Evolutionary conservation across 768 basidiomycete species (phyloP).

Genomic region (Gautieria morchelliformis): DNA sequence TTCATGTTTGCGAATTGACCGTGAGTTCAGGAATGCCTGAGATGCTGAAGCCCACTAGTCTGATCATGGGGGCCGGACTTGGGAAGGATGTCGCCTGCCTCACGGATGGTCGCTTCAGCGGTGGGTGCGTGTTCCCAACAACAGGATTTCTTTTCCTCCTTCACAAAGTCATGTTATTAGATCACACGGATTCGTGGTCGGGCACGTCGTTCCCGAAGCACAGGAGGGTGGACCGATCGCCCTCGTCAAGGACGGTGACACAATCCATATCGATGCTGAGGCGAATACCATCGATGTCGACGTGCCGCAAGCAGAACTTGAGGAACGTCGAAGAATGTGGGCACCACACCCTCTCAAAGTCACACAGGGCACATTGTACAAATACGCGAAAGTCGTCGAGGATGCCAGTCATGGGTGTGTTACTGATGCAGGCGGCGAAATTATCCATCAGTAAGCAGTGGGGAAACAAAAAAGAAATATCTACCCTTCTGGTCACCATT

Average conservation of each 20-base stretch:
- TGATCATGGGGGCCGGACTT: conserved; percentile 98
- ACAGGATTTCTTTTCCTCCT: conserved; percentile 10
- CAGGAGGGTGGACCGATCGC: conserved; percentile 92
- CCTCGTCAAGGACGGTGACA: conserved; percentile 79
- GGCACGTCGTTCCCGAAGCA: conserved; percentile 95
- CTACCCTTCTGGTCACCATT: too few species aligned
- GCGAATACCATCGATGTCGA: conserved; percentile 74
- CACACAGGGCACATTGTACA: conserved; percentile 73
- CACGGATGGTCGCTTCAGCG: conserved; percentile 96
- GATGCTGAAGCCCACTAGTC: conserved; percentile 96
- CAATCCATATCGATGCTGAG: conserved; percentile 81
- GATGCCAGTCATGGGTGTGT: conserved; percentile 93
- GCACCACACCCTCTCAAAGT: conserved; percentile 79
- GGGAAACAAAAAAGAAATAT: conserved; percentile 21
- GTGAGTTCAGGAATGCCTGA: conserved; percentile 81
- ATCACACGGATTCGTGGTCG: conserved; percentile 94
- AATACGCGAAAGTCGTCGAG: conserved; percentile 78
- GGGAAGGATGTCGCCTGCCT: conserved; percentile 94
- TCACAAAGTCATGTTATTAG: conserved; percentile 29
- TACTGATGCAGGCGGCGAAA: conserved; percentile 55
- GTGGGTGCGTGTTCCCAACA: conserved; percentile 57
- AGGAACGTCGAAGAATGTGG: conserved; percentile 63
- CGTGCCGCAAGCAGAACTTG: conserved; percentile 74
- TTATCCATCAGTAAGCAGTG: neutral
- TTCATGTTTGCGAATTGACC: conserved; percentile 1